Evolutionary conservation across 805 yeast species (phyloP).

Genomic region (Kazachstania psychrophila): DNA sequence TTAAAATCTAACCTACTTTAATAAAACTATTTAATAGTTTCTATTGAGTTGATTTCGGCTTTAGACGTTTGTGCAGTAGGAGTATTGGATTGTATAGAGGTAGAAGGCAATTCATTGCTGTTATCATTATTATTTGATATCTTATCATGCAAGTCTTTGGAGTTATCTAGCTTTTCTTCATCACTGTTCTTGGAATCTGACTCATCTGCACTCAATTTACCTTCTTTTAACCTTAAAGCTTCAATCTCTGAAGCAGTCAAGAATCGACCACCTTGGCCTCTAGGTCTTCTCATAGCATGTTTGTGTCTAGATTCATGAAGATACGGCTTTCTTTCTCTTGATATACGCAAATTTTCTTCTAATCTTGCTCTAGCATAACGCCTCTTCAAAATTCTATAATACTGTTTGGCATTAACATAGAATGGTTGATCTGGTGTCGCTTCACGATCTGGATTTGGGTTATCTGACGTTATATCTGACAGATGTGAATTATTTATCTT

Average conservation of each 20-base stretch:
- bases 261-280: conserved; percentile 98
- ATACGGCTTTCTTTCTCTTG: conserved; percentile 87
- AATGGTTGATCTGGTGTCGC: conserved; percentile 67
- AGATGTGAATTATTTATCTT: background rate
- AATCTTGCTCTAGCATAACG: conserved; percentile 88
- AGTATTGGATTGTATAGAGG: no score
- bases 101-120: no score
- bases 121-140: no score
- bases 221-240: conserved; percentile 37
- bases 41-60: no score
- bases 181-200: background rate
- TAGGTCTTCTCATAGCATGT: conserved; percentile 97
- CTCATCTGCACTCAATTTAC: background rate
- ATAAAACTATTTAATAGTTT: no score
- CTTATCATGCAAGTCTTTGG: no score
- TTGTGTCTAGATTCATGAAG: conserved; percentile 95
- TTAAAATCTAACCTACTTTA: no score
- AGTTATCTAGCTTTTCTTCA: background rate
- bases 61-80: no score
- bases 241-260: conserved; percentile 83
- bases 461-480: background rate
- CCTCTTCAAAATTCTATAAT: conserved; percentile 86
- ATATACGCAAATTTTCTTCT: conserved; percentile 79
- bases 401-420: conserved; percentile 96
- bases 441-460: background rate